Percentiles rank a stretch among this genome's conserved stretches.
Conservation (phyloP, 805 yeast species). For the Pichia cephalocereana region DNA sequence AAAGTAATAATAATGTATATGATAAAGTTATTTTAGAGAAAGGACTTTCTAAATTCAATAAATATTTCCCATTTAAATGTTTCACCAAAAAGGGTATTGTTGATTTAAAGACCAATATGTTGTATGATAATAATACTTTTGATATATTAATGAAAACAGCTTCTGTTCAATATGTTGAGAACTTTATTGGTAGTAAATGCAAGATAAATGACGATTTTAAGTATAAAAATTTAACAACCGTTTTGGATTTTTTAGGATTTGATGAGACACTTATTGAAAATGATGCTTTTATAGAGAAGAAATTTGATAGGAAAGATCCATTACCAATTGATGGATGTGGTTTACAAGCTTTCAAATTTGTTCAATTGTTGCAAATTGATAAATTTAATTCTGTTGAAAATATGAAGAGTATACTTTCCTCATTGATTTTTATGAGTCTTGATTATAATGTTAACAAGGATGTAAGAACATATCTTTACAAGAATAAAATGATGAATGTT, state of each 20-base stretch:
- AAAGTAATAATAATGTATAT: background rate
- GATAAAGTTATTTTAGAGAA: too few relatives aligned
- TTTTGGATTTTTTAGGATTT: constrained; percentile 3
- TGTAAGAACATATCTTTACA: background rate
- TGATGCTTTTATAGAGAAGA: background rate
- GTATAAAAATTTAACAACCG: background rate
- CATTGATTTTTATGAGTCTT: background rate
- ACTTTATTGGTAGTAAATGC: background rate
- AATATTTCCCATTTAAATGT: constrained; percentile 2
- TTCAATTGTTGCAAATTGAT: background rate
- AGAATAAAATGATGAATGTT: background rate
- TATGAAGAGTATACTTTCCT: background rate
- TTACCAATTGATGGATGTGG: constrained; percentile 8
- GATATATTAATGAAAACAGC: background rate
- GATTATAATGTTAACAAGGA: constrained; percentile 7
- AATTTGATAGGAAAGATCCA: constrained; percentile 4
- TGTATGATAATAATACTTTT: background rate
- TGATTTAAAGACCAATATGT: background rate
- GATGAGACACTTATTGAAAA: background rate
- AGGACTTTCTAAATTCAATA: too few relatives aligned
- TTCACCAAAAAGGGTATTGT: background rate
- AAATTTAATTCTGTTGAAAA: background rate
- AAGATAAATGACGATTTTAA: background rate
- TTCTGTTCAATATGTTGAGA: constrained; percentile 3
- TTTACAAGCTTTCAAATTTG: constrained; percentile 2